Percentiles rank a stretch among this genome's conserved stretches.
These are phyloP conservation scores for Murraya paniculata DNA, from an alignment of 345 rosid species.

Conservation along the genomic window DNA sequence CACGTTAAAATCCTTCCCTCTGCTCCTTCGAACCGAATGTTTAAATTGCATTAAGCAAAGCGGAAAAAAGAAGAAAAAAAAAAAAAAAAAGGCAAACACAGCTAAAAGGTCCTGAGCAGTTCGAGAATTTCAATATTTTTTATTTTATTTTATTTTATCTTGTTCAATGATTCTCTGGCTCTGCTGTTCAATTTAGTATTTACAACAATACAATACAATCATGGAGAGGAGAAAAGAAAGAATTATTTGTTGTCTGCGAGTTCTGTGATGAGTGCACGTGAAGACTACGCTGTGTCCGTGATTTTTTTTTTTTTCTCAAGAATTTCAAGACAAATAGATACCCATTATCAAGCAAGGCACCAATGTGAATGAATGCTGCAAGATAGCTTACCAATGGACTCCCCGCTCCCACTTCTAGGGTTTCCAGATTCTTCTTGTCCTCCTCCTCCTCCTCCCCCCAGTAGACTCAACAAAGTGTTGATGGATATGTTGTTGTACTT, in stretches of 20 bases:
- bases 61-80: no score
- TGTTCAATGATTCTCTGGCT: no score
- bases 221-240: constrained; percentile 21
- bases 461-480: no score
- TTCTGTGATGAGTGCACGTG: constrained; percentile 56
- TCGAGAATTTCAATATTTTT: constrained; percentile 8
- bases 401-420: constrained; percentile 1
- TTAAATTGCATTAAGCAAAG: neutral
- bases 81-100: neutral
- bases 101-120: constrained; percentile 13
- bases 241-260: constrained; percentile 19
- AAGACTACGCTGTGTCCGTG: constrained; percentile 32
- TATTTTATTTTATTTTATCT: neutral
- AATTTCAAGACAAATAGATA: constrained; percentile 34
- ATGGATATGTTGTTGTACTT: no score
- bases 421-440: neutral
- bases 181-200: no score
- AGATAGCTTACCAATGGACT: neutral
- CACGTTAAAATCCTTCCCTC: neutral
- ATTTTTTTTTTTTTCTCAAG: constrained; percentile 35
- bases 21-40: neutral
- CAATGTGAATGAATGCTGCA: neutral
- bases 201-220: constrained; percentile 11
- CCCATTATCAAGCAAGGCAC: constrained; percentile 2
- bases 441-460: no score